Conservation (phyloP, 2,329 filamentous ascomycete species). For the Mariannaea sp. region DNA sequence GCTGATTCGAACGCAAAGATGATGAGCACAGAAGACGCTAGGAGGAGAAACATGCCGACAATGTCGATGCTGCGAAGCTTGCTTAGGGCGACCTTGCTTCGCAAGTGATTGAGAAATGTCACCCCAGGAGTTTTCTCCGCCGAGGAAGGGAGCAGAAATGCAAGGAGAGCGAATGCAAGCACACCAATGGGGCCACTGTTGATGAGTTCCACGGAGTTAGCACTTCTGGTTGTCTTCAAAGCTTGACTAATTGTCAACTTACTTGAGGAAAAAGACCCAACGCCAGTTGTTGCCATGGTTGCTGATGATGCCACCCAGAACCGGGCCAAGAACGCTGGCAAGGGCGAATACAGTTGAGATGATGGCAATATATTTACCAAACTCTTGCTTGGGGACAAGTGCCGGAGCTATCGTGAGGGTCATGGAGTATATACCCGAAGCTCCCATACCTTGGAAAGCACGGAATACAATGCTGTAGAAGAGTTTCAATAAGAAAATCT, state of each 20-base stretch:
- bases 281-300: slow-evolving; percentile 4
- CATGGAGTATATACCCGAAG: slow-evolving; percentile 25
- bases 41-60: slow-evolving; percentile 39
- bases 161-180: slow-evolving; percentile 12
- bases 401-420: slow-evolving; percentile 19
- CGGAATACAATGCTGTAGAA: slow-evolving; percentile 23
- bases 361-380: slow-evolving; percentile 22
- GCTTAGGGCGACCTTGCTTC: not conserved
- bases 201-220: not conserved
- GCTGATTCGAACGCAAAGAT: slow-evolving; percentile 53
- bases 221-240: not conserved
- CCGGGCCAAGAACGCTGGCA: slow-evolving; percentile 5
- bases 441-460: slow-evolving; percentile 25
- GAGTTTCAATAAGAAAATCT: not conserved
- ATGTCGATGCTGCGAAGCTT: slow-evolving; percentile 23
- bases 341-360: slow-evolving; percentile 18
- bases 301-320: slow-evolving; percentile 5
- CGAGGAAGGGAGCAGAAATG: slow-evolving; percentile 5
- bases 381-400: slow-evolving; percentile 18
- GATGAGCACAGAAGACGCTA: slow-evolving; percentile 50
- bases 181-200: slow-evolving; percentile 5
- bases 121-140: not conserved
- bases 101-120: not conserved
- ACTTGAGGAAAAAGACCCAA: slow-evolving; percentile 34
- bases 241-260: not conserved